These are phyloP conservation scores for Leccinum aurantiacum DNA, from an alignment of 768 basidiomycete genomes.

Conservation along the genomic window DNA sequence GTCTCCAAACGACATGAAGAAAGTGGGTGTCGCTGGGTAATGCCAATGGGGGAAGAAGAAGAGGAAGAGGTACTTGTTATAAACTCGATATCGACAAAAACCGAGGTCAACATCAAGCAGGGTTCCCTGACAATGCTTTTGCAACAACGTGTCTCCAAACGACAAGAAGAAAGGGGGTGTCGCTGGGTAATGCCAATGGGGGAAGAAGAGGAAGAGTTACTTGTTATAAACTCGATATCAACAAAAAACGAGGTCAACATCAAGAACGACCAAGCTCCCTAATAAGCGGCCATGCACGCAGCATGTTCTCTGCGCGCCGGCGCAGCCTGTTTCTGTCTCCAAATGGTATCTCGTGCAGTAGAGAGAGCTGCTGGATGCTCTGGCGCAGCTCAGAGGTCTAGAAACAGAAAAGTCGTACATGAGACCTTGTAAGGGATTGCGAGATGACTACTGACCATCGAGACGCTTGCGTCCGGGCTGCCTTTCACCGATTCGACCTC, in stretches of 20 bases:
- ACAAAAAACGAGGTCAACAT: slow-evolving; percentile 5
- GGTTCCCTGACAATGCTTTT: no score
- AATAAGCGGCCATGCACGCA: slow-evolving; percentile 16
- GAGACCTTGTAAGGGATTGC: neutral
- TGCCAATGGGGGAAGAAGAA: neutral
- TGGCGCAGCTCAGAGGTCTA: slow-evolving; percentile 23
- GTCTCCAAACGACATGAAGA: neutral
- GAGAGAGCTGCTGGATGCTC: slow-evolving; percentile 25
- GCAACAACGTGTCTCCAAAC: no score
- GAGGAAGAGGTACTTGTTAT: neutral
- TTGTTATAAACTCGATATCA: no score
- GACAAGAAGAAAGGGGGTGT: no score
- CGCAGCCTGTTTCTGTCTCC: slow-evolving; percentile 30
- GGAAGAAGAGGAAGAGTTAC: no score
- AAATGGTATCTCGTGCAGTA: slow-evolving; percentile 31
- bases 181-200: no score
- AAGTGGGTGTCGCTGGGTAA: neutral
- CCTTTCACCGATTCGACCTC: slow-evolving; percentile 31
- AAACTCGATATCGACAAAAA: neutral
- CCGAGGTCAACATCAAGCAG: no score
- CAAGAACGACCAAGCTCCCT: neutral
- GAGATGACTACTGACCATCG: slow-evolving; percentile 18
- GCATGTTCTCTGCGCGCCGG: slow-evolving; percentile 19
- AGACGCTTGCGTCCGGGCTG: slow-evolving; percentile 3
- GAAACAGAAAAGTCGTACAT: neutral